Evolutionary conservation across 2,329 filamentous ascomycete genomes (phyloP).

Genomic region (Scedosporium boydii): DNA sequence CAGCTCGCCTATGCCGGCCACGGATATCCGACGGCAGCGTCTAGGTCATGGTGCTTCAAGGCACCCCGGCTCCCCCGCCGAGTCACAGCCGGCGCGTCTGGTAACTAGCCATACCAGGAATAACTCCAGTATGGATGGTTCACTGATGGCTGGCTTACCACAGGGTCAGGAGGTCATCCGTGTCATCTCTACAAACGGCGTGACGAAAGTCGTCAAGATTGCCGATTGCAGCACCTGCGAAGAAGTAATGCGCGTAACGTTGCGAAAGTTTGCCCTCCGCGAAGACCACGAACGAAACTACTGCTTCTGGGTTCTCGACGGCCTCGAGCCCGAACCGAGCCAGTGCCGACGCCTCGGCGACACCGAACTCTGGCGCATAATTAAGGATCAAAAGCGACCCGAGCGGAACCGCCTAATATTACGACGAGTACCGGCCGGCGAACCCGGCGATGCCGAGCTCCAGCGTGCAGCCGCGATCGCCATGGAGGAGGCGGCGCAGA

Average conservation of each 20-base stretch:
- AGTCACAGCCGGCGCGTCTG: constrained; percentile 52
- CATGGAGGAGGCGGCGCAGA: constrained; percentile 72
- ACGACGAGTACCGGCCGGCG: constrained; percentile 82
- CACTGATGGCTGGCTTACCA: constrained; percentile 77
- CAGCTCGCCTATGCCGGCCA: constrained; percentile 53
- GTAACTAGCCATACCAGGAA: constrained; percentile 65
- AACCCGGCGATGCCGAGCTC: constrained; percentile 79
- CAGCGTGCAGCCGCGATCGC: constrained; percentile 83
- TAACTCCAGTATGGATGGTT: constrained; percentile 75
- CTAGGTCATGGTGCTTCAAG: constrained; percentile 36
- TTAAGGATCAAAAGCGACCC: constrained; percentile 73
- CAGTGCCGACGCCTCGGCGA: constrained; percentile 79
- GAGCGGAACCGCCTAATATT: constrained; percentile 88
- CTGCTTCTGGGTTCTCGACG: constrained; percentile 90
- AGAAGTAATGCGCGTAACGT: constrained; percentile 81
- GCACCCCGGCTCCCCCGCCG: constrained; percentile 52
- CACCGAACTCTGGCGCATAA: constrained; percentile 80
- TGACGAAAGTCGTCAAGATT: constrained; percentile 90
- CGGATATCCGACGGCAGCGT: constrained; percentile 50
- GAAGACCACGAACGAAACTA: constrained; percentile 92
- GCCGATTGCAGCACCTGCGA: constrained; percentile 85
- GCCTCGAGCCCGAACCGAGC: constrained; percentile 70
- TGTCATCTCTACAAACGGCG: constrained; percentile 84
- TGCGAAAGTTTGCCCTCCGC: constrained; percentile 78
- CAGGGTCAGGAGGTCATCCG: constrained; percentile 82